These are phyloP conservation scores for Hypoxylon sp. DNA, from an alignment of 2,329 filamentous ascomycete species.

Conservation along the genomic window DNA sequence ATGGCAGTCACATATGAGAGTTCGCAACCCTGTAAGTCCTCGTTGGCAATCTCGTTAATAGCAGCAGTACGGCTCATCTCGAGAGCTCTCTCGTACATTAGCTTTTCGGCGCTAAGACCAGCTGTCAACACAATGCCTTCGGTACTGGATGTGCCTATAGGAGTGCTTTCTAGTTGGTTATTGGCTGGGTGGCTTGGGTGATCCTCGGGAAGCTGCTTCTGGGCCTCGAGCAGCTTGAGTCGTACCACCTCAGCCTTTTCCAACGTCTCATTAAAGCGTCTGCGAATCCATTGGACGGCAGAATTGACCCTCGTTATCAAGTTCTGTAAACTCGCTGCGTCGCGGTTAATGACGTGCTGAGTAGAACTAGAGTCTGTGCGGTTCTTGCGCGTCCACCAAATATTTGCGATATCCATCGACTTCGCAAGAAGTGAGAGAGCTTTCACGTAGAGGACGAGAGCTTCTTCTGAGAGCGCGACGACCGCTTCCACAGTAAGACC, in stretches of 20 bases:
- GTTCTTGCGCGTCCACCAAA: slow-evolving; percentile 89
- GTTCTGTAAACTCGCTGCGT: slow-evolving; percentile 63
- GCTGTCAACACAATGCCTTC: slow-evolving; percentile 88
- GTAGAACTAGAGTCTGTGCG: slow-evolving; percentile 70
- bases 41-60: slow-evolving; percentile 94
- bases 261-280: slow-evolving; percentile 95
- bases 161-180: slow-evolving; percentile 71
- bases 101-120: slow-evolving; percentile 92
- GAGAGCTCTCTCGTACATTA: slow-evolving; percentile 97
- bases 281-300: slow-evolving; percentile 95
- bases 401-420: slow-evolving; percentile 93
- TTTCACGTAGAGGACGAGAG: slow-evolving; percentile 96
- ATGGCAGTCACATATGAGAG: slow-evolving; percentile 94
- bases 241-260: slow-evolving; percentile 98
- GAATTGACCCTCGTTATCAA: slow-evolving; percentile 84
- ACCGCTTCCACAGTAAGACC: slow-evolving; percentile 88
- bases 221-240: slow-evolving; percentile 86
- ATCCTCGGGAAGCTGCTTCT: slow-evolving; percentile 84
- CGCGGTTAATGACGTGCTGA: slow-evolving; percentile 58
- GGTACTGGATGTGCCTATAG: slow-evolving; percentile 73
- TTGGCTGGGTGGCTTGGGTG: slow-evolving; percentile 91
- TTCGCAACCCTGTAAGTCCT: slow-evolving; percentile 89
- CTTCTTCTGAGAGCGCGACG: slow-evolving; percentile 91
- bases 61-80: slow-evolving; percentile 97
- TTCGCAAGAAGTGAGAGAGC: slow-evolving; percentile 90